Percentiles rank a stretch among this genome's conserved stretches.
Evolutionary conservation across 495 filamentous ascomycete species (phyloP).

Genomic region (Tuber borchii): DNA sequence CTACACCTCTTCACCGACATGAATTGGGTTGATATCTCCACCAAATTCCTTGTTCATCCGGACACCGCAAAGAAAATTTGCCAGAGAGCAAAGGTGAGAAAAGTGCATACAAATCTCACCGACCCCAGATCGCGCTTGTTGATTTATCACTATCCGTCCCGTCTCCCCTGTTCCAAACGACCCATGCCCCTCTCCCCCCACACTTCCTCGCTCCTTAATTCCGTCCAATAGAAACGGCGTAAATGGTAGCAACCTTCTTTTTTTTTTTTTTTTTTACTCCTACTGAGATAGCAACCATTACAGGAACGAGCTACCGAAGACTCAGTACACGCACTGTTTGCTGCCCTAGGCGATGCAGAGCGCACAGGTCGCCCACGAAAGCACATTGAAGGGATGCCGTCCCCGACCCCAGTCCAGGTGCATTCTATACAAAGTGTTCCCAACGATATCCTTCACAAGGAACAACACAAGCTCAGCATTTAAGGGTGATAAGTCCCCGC

Average conservation of each 20-base stretch:
- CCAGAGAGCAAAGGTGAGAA: slow-evolving; percentile 28
- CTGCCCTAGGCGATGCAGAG: not conserved
- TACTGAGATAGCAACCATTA: not conserved
- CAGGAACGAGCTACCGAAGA: not conserved
- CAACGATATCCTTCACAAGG: not conserved
- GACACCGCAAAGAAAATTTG: slow-evolving; percentile 38
- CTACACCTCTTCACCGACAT: slow-evolving; percentile 38
- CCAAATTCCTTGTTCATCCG: slow-evolving; percentile 25
- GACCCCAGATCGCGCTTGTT: not conserved
- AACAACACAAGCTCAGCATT: not conserved
- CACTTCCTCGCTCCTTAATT: not conserved
- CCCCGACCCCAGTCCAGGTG: not conserved
- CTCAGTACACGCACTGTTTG: not conserved
- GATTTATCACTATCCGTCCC: not conserved
- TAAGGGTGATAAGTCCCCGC: not conserved
- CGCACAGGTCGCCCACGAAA: not conserved
- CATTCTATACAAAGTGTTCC: not conserved
- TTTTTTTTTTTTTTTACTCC: not conserved
- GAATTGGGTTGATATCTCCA: slow-evolving; percentile 37
- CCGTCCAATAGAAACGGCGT: not conserved
- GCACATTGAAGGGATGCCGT: not conserved
- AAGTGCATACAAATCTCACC: not conserved
- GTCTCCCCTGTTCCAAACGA: not conserved
- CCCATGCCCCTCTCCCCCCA: not conserved
- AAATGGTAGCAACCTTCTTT: not conserved